Percentiles rank a stretch among this genome's conserved stretches.
Conservation (phyloP, 2,329 filamentous ascomycete genomes). For the Pyrenochaeta sp. region DNA sequence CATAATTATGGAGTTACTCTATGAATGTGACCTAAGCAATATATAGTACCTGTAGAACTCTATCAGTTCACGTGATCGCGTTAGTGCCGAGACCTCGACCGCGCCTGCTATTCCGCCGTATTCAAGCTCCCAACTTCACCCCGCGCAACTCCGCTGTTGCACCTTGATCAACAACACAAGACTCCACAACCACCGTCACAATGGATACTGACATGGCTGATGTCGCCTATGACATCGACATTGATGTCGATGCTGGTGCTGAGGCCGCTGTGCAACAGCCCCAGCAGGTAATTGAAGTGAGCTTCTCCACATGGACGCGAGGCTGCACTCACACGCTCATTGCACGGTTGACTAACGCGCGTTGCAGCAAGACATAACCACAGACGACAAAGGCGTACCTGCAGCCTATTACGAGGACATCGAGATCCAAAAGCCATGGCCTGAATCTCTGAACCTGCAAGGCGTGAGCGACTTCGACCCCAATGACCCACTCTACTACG, state of each 20-base stretch:
- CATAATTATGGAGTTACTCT: background rate
- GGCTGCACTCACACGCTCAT: constrained; percentile 1
- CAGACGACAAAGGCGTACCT: constrained; percentile 31
- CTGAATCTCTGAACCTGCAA: constrained; percentile 80
- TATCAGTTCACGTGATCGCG: constrained; percentile 19
- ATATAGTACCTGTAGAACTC: background rate
- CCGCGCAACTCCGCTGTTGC: constrained; percentile 19
- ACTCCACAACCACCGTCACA: constrained; percentile 10
- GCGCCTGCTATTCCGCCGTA: constrained; percentile 7
- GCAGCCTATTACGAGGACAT: constrained; percentile 46
- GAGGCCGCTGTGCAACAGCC: constrained; percentile 31
- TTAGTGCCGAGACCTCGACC: constrained; percentile 13
- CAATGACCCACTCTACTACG: constrained; percentile 78
- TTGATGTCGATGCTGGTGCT: constrained; percentile 38
- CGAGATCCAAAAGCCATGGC: constrained; percentile 44
- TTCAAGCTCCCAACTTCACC: constrained; percentile 13
- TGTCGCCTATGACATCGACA: constrained; percentile 48
- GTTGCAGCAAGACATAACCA: constrained; percentile 11
- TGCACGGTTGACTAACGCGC: constrained; percentile 13
- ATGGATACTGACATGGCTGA: constrained; percentile 48
- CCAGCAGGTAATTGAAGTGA: constrained; percentile 30
- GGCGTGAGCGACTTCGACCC: constrained; percentile 85
- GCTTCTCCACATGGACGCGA: constrained; percentile 1
- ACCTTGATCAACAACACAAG: constrained; percentile 3
- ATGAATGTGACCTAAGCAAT: background rate